Conservation (phyloP, 2,329 filamentous ascomycete genomes). For the Fusarium oxysporum region DNA sequence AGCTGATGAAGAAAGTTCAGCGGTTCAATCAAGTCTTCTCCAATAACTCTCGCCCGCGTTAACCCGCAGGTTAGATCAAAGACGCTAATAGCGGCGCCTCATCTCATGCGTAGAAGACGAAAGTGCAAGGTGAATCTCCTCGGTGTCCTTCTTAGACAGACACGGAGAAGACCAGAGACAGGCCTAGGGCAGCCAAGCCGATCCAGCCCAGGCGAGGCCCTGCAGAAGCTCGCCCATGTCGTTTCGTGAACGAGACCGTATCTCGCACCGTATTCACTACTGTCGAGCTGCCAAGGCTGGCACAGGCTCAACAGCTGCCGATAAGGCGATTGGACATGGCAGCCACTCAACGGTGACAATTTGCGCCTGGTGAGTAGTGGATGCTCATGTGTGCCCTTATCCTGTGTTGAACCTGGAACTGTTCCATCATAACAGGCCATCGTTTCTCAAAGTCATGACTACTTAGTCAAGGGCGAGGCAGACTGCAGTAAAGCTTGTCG, state of each 20-base stretch:
- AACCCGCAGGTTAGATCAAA: constrained; percentile 40
- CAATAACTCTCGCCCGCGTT: constrained; percentile 39
- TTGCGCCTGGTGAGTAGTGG: constrained; percentile 24
- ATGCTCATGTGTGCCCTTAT: constrained; percentile 33
- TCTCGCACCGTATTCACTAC: constrained; percentile 21
- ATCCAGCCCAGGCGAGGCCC: constrained; percentile 42
- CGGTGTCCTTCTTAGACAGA: constrained; percentile 15
- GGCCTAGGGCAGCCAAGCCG: constrained; percentile 35
- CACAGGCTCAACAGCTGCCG: constrained; percentile 43
- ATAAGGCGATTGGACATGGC: constrained; percentile 45
- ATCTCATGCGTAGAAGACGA: constrained; percentile 36
- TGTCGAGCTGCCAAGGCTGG: constrained; percentile 36
- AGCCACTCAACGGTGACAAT: constrained; percentile 36
- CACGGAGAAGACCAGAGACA: constrained; percentile 28
- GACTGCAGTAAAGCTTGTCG: constrained; percentile 20
- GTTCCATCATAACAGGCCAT: constrained; percentile 42
- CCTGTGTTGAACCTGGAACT: constrained; percentile 18
- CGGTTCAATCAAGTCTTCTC: constrained; percentile 3
- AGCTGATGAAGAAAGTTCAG: constrained; percentile 20
- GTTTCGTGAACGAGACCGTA: constrained; percentile 29
- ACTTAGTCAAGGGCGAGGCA: constrained; percentile 3
- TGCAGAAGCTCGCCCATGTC: constrained; percentile 28
- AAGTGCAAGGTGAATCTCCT: constrained; percentile 27
- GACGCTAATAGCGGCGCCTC: constrained; percentile 40
- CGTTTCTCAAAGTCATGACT: constrained; percentile 25